Evolutionary conservation across 805 yeast species (phyloP).

Genomic region (Candida easanensis): DNA sequence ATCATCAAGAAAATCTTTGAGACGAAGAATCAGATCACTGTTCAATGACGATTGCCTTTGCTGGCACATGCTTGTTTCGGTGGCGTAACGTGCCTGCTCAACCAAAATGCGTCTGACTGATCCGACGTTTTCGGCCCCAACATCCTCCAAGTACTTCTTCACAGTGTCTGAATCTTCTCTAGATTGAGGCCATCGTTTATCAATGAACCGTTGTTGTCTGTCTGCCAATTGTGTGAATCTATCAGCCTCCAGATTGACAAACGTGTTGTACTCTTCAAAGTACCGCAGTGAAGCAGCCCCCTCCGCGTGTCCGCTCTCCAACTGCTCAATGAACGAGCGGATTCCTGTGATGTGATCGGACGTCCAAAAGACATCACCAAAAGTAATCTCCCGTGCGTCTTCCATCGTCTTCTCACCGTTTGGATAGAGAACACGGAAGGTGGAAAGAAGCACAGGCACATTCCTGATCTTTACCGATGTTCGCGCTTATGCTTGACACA

Average conservation of each 20-base stretch:
- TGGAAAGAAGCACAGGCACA: no score
- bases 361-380: slow-evolving; percentile 29
- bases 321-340: slow-evolving; percentile 16
- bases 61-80: slow-evolving; percentile 6
- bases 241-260: slow-evolving; percentile 18
- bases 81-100: slow-evolving; percentile 7
- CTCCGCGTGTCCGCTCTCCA: slow-evolving; percentile 23
- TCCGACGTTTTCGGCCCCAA: slow-evolving; percentile 5
- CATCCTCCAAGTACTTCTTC: slow-evolving; percentile 1
- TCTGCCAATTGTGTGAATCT: slow-evolving; percentile 11
- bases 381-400: background rate
- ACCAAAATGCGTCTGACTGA: slow-evolving; percentile 7
- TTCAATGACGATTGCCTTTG: slow-evolving; percentile 12
- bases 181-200: slow-evolving; percentile 1
- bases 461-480: no score
- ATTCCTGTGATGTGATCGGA: slow-evolving; percentile 31
- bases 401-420: background rate
- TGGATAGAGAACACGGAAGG: no score
- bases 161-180: background rate
- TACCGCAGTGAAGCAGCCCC: slow-evolving; percentile 16
- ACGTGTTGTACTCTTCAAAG: slow-evolving; percentile 19
- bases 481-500: no score
- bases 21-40: slow-evolving; percentile 15
- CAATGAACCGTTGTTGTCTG: slow-evolving; percentile 8
- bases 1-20: slow-evolving; percentile 25